Evolutionary conservation across 176 grass and related monocot genomes (phyloP).

Genomic region (Eragrostis nindensis): DNA sequence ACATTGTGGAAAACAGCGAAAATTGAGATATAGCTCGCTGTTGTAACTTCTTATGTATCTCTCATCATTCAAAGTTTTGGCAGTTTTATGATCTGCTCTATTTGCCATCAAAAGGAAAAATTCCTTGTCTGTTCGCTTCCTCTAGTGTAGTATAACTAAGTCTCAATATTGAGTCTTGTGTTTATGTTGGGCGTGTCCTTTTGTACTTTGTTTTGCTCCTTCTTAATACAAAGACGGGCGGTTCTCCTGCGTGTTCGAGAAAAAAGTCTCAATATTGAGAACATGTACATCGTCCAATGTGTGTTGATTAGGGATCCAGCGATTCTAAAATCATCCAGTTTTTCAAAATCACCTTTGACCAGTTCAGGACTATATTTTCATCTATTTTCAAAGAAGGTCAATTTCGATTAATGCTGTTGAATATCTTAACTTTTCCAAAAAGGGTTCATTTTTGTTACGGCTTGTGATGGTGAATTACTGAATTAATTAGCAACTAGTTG

Average conservation of each 20-base stretch:
- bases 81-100: no score
- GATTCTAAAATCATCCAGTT: not conserved
- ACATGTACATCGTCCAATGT: not conserved
- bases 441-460: not conserved
- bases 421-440: not conserved
- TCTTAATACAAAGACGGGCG: no score
- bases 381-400: not conserved
- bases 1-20: not conserved
- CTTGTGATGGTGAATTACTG: not conserved
- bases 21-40: no score
- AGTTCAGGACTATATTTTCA: not conserved
- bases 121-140: not conserved
- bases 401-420: not conserved
- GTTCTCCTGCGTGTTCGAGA: no score
- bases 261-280: conserved; percentile 46
- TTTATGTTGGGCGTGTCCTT: no score
- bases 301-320: not conserved
- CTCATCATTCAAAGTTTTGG: no score
- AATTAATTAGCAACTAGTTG: not conserved
- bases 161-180: no score
- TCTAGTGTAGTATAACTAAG: no score
- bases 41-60: no score
- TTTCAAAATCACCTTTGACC: not conserved
- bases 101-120: no score
- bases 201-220: no score